Evolutionary conservation across 1,284 basidiomycete species (phyloP).

Genomic region (Meira nashicola): DNA sequence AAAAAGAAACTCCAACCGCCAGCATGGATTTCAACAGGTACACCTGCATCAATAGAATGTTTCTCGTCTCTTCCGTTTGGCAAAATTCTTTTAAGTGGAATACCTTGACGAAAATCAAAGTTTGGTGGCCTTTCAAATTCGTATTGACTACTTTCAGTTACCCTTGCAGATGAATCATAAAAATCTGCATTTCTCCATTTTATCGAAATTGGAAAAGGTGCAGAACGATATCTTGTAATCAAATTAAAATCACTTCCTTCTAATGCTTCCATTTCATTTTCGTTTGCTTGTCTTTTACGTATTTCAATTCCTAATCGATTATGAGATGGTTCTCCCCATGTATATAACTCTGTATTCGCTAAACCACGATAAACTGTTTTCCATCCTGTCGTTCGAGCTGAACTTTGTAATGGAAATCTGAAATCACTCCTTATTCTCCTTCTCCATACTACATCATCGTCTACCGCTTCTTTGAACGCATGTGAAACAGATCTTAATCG

Average conservation of each 20-base stretch:
- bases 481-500: background rate
- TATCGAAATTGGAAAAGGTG: slow-evolving; percentile 4
- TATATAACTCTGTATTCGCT: slow-evolving; percentile 3
- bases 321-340: slow-evolving; percentile 8
- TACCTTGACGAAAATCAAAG: background rate
- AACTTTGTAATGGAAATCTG: slow-evolving; percentile 7
- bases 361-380: slow-evolving; percentile 4
- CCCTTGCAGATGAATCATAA: background rate
- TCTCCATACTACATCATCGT: slow-evolving; percentile 8
- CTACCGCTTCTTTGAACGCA: background rate
- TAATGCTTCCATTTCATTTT: background rate
- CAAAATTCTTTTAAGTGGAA: background rate
- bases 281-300: background rate
- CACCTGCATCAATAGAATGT: background rate
- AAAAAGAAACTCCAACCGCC: slow-evolving; percentile 11
- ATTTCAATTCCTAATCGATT: background rate
- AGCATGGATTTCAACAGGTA: slow-evolving; percentile 10
- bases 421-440: slow-evolving; percentile 2
- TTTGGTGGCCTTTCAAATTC: no score
- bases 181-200: slow-evolving; percentile 5
- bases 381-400: slow-evolving; percentile 10
- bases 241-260: background rate
- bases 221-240: background rate
- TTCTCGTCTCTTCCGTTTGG: background rate
- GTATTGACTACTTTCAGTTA: background rate